These are phyloP conservation scores for Plasmodium inui DNA, from an alignment of 169 alveolate genomes.

Conservation along the genomic window DNA sequence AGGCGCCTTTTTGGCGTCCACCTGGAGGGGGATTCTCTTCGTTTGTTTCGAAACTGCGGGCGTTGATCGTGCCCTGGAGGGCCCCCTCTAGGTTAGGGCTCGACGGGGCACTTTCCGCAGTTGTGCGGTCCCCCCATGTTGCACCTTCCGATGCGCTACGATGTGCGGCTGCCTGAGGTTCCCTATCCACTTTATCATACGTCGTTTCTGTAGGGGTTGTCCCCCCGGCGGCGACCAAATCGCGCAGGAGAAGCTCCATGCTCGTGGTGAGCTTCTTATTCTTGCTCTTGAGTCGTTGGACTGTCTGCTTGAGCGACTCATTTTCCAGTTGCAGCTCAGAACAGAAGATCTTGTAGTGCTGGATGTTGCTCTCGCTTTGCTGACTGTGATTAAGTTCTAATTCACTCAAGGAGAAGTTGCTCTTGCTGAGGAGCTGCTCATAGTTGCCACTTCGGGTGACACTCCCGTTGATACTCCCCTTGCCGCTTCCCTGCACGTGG, in stretches of 20 bases:
- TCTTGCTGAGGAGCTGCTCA: neutral
- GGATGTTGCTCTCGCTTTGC: constrained; percentile 22
- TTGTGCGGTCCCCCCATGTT: too few relatives aligned
- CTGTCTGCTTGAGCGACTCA: constrained; percentile 8
- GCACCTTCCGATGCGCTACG: too few relatives aligned
- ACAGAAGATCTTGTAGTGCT: constrained; percentile 35
- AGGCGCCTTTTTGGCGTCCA: neutral
- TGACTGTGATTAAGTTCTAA: constrained; percentile 27
- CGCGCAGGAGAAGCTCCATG: constrained; percentile 38
- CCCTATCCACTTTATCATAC: neutral
- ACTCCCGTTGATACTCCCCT: neutral
- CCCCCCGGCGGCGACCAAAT: constrained; percentile 13
- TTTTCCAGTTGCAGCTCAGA: constrained; percentile 46
- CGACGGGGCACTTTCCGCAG: neutral
- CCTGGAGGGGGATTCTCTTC: neutral
- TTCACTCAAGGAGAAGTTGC: constrained; percentile 48
- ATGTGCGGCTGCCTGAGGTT: neutral
- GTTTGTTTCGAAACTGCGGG: too few relatives aligned
- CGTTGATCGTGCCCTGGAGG: too few relatives aligned
- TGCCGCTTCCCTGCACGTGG: neutral
- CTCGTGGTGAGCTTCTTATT: constrained; percentile 29
- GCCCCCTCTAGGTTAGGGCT: neutral
- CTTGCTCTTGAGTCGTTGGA: constrained; percentile 21
- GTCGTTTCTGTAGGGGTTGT: neutral
- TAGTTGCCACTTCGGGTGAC: neutral